These are phyloP conservation scores for Gelatoporia subvermispora DNA, from an alignment of 768 basidiomycete species.

Conservation along the genomic window DNA sequence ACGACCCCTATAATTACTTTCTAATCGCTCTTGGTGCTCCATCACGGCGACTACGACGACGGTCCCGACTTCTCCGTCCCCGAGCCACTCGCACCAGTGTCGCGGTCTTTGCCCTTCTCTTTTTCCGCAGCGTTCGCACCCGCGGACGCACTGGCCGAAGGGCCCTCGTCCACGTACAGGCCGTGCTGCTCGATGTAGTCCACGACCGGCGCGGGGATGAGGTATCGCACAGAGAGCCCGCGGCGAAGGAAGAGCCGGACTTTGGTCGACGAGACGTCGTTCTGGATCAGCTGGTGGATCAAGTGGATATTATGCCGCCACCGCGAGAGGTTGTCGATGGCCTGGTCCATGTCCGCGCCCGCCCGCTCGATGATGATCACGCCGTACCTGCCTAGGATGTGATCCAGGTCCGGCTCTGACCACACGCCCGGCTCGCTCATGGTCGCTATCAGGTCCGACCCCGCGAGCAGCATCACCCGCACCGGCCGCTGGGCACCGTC, in stretches of 20 bases:
- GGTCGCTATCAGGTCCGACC: conserved; percentile 95
- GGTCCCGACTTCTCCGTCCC: background rate
- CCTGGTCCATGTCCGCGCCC: conserved; percentile 86
- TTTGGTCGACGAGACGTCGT: conserved; percentile 96
- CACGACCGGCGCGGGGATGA: conserved; percentile 86
- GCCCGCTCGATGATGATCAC: conserved; percentile 93
- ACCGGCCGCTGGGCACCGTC: conserved; percentile 73
- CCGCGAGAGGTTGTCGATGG: conserved; percentile 65
- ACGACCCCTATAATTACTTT: too few species aligned
- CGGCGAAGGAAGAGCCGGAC: conserved; percentile 75
- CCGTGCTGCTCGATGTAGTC: conserved; percentile 89
- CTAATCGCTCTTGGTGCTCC: background rate
- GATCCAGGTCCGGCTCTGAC: conserved; percentile 90
- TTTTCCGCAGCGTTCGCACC: conserved; percentile 21
- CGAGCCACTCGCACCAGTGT: background rate
- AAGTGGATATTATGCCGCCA: conserved; percentile 86
- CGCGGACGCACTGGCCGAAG: conserved; percentile 24
- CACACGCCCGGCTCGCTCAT: conserved; percentile 99
- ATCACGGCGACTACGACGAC: background rate
- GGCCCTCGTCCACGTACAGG: conserved; percentile 63
- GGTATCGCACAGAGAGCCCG: conserved; percentile 81
- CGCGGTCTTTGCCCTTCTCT: conserved; percentile 32
- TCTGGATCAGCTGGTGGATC: conserved; percentile 92
- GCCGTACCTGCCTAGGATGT: conserved; percentile 93
- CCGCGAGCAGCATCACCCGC: conserved; percentile 90